These are phyloP conservation scores for Yamadazyma insecticola DNA, from an alignment of 805 yeast genomes.

Conservation along the genomic window DNA sequence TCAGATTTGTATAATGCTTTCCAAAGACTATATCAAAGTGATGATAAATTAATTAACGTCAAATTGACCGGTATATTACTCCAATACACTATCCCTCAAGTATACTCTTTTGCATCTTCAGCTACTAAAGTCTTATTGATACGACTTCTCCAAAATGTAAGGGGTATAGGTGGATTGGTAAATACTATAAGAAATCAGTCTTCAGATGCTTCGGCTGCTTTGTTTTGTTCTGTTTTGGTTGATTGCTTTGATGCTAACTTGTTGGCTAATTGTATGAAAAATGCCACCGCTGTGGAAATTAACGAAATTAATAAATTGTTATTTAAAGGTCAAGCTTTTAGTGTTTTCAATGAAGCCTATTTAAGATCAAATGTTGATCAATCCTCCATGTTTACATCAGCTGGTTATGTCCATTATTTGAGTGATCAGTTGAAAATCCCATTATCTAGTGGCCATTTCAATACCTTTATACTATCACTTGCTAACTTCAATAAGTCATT, in stretches of 20 bases:
- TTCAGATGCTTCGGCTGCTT: neutral
- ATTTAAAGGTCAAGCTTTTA: conserved; percentile 27
- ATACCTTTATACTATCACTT: conserved; percentile 17
- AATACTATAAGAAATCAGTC: conserved; percentile 8
- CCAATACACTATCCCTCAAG: conserved; percentile 30
- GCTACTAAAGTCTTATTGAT: conserved; percentile 7
- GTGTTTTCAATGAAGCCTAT: conserved; percentile 25
- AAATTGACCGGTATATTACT: too few species aligned
- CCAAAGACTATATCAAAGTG: too few species aligned
- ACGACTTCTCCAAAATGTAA: conserved; percentile 16
- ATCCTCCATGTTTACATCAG: too few species aligned
- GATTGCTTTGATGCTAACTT: conserved; percentile 6
- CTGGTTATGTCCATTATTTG: conserved; percentile 5
- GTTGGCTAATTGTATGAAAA: conserved; percentile 1
- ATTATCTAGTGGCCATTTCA: neutral
- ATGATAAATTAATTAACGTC: too few species aligned
- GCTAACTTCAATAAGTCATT: conserved; percentile 15
- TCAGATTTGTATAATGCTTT: too few species aligned
- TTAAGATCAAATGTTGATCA: too few species aligned
- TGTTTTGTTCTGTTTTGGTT: conserved; percentile 2
- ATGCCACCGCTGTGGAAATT: conserved; percentile 8
- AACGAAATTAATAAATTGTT: conserved; percentile 36
- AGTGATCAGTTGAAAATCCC: conserved; percentile 2
- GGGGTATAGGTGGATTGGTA: conserved; percentile 31
- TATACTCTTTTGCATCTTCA: conserved; percentile 14